These are phyloP conservation scores for Acanthamoeba castellanii DNA, from an alignment of 208 protist species.

Conservation along the genomic window DNA sequence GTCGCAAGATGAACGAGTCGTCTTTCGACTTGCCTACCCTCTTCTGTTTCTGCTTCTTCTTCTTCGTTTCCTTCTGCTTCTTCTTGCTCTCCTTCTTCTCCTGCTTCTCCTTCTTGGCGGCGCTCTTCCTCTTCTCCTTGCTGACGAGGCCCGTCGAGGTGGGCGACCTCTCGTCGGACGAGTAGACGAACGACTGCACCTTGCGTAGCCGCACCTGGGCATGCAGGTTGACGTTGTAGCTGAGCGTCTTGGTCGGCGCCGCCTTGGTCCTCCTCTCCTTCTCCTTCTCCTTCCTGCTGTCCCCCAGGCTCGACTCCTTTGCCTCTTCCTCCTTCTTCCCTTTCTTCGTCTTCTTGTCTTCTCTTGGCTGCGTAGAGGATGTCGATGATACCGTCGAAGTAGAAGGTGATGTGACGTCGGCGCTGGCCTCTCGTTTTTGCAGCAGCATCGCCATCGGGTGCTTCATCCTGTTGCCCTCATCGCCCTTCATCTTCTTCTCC, in stretches of 20 bases:
- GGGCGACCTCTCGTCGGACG: background rate
- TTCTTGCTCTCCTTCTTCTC: background rate
- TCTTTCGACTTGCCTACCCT: background rate
- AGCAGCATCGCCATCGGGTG: too few relatives aligned
- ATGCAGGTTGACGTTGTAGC: background rate
- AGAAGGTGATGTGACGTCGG: too few relatives aligned
- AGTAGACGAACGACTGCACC: background rate
- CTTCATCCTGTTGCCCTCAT: too few relatives aligned
- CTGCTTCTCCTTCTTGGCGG: background rate
- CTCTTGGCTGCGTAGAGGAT: too few relatives aligned
- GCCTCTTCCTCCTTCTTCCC: too few relatives aligned
- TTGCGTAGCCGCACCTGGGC: background rate
- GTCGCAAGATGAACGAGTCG: background rate
- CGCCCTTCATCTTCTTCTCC: too few relatives aligned
- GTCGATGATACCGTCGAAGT: too few relatives aligned
- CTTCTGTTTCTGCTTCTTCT: background rate
- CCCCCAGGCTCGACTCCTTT: too few relatives aligned
- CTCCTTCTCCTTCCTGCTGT: too few relatives aligned
- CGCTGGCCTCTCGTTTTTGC: too few relatives aligned
- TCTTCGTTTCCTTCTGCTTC: background rate
- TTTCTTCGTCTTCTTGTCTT: too few relatives aligned
- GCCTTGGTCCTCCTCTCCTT: background rate
- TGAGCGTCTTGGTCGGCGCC: background rate
- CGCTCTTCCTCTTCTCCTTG: background rate
- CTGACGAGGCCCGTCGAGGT: too few relatives aligned